Evolutionary conservation across 805 yeast species (phyloP), one percentile per base, ranked within the genome.

Genomic region (Ogataea pini): DNA sequence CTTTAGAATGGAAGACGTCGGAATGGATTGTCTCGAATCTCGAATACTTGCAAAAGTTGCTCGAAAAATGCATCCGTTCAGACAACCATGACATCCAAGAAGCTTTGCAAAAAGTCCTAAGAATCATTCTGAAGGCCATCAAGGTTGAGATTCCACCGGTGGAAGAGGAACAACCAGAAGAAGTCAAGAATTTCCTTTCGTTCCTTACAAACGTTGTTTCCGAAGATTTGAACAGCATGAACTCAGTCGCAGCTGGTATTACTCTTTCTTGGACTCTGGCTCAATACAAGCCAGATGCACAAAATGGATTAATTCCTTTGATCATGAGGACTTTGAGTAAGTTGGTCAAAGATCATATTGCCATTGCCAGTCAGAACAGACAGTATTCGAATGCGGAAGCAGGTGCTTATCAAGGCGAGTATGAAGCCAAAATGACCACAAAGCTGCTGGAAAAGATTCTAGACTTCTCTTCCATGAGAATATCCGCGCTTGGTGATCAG

Each of bases 401-500:
- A 10, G 46, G 50, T 14, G 53, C 60, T 8, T 50, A 46, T 16
- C 55, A 65, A 13, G 60, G 63, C 9, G 96, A 86, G 46, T 78
- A 77, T 55, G 96, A 89, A 60, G 87, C 92, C 7, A 83, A 79
- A 59, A 85, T 86, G 76, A 86, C 95, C 0, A 85, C 94, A 0
- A 80, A 78, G 49, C 68, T 90, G 29, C 70, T 94, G 38, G 89
- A 86, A 50, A 86, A 86, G 64, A 81, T 89, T 20, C 71, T 94
- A 45, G 83, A 85, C 54, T 76, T 92, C 44, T 82, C 92, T 1
- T 82, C 96, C 0, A 77, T 80, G 73, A 79, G 97, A 55, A 88
- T 94, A 4, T 80, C 95, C 0, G 77, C 80, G n/a, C 72, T 95
- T 20, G 97, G 96, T 2, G 99, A 94, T 58, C 96, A 92, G 60